These are phyloP conservation scores for Heliocybe sulcata DNA, from an alignment of 1,284 basidiomycete species.

Conservation along the genomic window DNA sequence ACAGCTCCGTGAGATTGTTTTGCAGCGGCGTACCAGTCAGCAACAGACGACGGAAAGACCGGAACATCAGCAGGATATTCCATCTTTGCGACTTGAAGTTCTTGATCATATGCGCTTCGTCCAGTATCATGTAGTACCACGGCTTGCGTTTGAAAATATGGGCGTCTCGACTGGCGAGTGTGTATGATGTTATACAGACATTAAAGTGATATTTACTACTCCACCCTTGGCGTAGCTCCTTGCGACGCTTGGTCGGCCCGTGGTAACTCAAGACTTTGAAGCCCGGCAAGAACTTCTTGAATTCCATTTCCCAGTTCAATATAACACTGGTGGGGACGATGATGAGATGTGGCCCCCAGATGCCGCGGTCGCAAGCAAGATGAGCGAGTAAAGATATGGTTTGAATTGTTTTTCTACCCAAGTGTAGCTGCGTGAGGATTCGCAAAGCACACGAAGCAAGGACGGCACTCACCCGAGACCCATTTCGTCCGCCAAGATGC, in stretches of 20 bases:
- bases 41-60: slow-evolving; percentile 81
- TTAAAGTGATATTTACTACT: slow-evolving; percentile 90
- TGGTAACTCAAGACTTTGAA: slow-evolving; percentile 93
- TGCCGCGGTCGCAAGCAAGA: slow-evolving; percentile 89
- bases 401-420: slow-evolving; percentile 88
- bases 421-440: slow-evolving; percentile 5
- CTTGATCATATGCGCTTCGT: slow-evolving; percentile 99
- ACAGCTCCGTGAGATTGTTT: slow-evolving; percentile 93
- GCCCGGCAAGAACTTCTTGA: slow-evolving; percentile 96
- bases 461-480: slow-evolving; percentile 66
- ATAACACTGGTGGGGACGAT: slow-evolving; percentile 94
- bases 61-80: slow-evolving; percentile 93
- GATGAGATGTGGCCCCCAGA: slow-evolving; percentile 96
- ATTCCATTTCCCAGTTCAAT: slow-evolving; percentile 99
- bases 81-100: slow-evolving; percentile 95
- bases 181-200: slow-evolving; percentile 94
- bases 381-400: slow-evolving; percentile 91
- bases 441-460: neutral
- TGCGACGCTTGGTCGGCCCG: slow-evolving; percentile 85
- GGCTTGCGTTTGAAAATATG: slow-evolving; percentile 92
- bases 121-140: slow-evolving; percentile 96
- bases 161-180: slow-evolving; percentile 87
- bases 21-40: slow-evolving; percentile 94
- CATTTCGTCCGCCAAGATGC: slow-evolving; percentile 93
- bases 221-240: slow-evolving; percentile 93